Base-by-base conservation (phyloP, 2,329 filamentous ascomycete species). In the Coniosporium tulheliwenetii region DNA sequence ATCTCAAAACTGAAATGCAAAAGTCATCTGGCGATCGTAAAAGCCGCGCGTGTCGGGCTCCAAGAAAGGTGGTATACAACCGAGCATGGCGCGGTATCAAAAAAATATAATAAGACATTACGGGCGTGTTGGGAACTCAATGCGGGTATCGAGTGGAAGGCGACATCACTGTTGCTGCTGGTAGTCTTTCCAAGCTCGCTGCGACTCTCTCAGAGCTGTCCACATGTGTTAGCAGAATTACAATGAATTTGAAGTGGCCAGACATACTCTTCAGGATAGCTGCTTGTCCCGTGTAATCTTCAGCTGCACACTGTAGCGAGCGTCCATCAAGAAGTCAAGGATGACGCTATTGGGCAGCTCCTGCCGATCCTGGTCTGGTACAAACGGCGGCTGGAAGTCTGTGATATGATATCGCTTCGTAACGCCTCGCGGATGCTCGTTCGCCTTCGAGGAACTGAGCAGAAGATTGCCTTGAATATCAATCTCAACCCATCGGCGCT, bases 341-440 rank as follows among this genome's bases (percentile, higher is more conserved):
- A 79, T 56, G 32, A 81, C 73, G 46, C 86, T 95, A 63, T 95
- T 85, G 2, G 89, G 86, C 40, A 98, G 69, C 64, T 98, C 91
- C 62, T 95, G 83, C 49, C 85, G 70, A 55, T 96, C 91, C 44
- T 93, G 79, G 57, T 96, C 89, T 0, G 91, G 91, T 12, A 83
- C 70, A 50, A 80, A 85, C 1, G 87, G 87, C 34, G 67, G 62
- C 48, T 75, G 74, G 66, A 96, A 93, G 45, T 95, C 85, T 49
- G 75, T 79, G 43, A 98, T 70, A 55, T 93, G 84, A 58, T 85
- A 96, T 44, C 81, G 77, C 63, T 87, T 87, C 42, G 79, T 75
- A 63, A 67, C 72, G 67, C 58, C 76, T 65, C 60, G 73, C 62
- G 54, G 67, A 50, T 47, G 73, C 62, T 71, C 67, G 48, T 75